Conservation (phyloP, 2,329 filamentous ascomycete species). For the Ilyonectria sp. region DNA sequence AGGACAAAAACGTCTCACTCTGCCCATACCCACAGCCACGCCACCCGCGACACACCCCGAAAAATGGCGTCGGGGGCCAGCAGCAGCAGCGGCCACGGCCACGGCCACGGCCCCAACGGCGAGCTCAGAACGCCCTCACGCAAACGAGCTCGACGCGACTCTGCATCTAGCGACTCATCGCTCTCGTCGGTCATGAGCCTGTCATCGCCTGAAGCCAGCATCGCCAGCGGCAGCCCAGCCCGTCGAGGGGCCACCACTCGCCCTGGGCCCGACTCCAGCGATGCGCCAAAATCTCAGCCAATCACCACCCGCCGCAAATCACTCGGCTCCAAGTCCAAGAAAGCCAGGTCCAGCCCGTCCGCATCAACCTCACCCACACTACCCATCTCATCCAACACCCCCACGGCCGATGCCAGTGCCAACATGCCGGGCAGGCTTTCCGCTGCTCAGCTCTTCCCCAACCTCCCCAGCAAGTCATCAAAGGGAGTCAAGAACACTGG, state of each 20-base stretch:
- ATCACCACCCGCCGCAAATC: conserved; percentile 58
- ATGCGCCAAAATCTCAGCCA: conserved; percentile 58
- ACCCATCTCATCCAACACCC: conserved; percentile 40
- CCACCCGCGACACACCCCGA: conserved; percentile 45
- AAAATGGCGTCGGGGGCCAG: conserved; percentile 44
- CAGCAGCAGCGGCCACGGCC: neutral
- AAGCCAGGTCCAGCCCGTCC: conserved; percentile 55
- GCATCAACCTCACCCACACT: conserved; percentile 54
- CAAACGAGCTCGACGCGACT: conserved; percentile 54
- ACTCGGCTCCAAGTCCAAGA: conserved; percentile 55
- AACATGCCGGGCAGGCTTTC: conserved; percentile 60
- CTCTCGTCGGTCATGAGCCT: conserved; percentile 58
- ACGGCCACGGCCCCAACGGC: conserved; percentile 24
- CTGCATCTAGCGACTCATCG: conserved; percentile 60
- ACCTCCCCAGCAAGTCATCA: conserved; percentile 47
- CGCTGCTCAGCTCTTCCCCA: conserved; percentile 52
- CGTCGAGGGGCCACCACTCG: conserved; percentile 47
- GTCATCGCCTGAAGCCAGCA: conserved; percentile 56
- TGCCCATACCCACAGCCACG: conserved; percentile 36
- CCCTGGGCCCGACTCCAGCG: conserved; percentile 51
- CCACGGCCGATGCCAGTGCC: conserved; percentile 45
- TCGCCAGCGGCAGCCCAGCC: conserved; percentile 47
- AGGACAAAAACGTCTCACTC: conserved; percentile 54
- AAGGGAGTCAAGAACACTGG: conserved; percentile 48
- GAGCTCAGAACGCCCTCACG: conserved; percentile 55